Base-by-base conservation (phyloP, 2,329 filamentous ascomycete genomes). In the Verticillium nubilum region DNA sequence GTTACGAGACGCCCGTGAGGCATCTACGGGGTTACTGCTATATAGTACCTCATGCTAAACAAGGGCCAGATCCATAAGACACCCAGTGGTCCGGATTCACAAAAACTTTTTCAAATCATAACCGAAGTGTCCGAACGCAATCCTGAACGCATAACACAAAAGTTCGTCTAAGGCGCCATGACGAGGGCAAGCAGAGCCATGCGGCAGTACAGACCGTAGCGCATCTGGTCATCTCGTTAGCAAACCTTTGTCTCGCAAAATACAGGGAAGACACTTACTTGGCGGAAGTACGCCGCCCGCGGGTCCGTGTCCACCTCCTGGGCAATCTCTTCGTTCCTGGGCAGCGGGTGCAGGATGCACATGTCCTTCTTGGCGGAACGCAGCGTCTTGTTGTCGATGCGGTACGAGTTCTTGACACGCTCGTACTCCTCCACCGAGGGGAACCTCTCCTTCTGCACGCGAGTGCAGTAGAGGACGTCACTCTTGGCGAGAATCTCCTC, bases 271-370 rank as follows among this genome's bases (percentile, higher is more conserved):
- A 13, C 27, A 84, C 90, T 86, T 78, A 97, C 94, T 90, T 99
- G 95, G 90, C 95, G 87, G 79, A 99, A 99, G 80, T 99, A 99
- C 59, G 95, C 94, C 61, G 95, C 95, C 68, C 95, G 82, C 73
- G 96, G 92, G 78, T 99, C 95, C 78, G 96, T 97, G 76, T 99
- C 95, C 55, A 99, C 92, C 80, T 99, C 95, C 77, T 96, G 92
- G 33, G 88, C 87, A 72, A 99, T 88, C 83, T 99, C 95, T 66
- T 89, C 87, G 71, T 98, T 98, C 70, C 95, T 85, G 47, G 95
- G 95, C 70, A 99, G 82, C 60, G 95, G 95, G 77, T 99, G 95
- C 87, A 99, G 87, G 64, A 99, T 90, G 64, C 97, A 86, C 87
- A 96, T 97, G 70, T 90, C 89, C 73, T 82, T 83, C 87, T 99